These are phyloP conservation scores for Cyclotella atomus DNA, from an alignment of 108 stramenopile species.

Conservation along the genomic window DNA sequence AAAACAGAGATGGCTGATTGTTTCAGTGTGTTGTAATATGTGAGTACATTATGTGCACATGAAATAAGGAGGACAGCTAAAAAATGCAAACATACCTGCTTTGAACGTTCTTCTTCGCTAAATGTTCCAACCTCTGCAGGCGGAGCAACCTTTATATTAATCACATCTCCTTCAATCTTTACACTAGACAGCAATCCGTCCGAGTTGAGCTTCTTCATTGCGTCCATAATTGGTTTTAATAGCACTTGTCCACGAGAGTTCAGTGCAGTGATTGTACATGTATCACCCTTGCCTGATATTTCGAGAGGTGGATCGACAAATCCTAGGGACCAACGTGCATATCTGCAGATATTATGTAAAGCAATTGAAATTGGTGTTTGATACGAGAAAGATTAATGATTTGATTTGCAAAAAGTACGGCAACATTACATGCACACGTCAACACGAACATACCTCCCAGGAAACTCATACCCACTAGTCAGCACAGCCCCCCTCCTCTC, in stretches of 20 bases:
- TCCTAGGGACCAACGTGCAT: conserved; percentile 92
- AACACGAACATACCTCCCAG: conserved; percentile 75
- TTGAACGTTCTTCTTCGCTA: conserved; percentile 93
- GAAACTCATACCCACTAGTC: conserved; percentile 93
- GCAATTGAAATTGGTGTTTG: not conserved
- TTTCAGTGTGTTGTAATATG: not conserved
- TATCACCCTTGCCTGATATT: conserved; percentile 75
- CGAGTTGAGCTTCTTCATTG: conserved; percentile 68
- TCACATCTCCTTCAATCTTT: conserved; percentile 37
- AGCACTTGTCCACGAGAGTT: conserved; percentile 85
- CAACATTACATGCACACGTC: not conserved
- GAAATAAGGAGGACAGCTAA: not conserved
- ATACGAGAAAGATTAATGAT: no score
- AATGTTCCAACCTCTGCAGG: conserved; percentile 85
- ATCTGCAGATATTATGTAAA: conserved; percentile 36
- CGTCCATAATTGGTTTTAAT: conserved; percentile 77
- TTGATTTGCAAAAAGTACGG: no score
- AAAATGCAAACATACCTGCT: conserved; percentile 61
- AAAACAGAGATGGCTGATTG: conserved; percentile 87
- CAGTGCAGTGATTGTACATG: conserved; percentile 88
- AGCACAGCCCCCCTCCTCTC: conserved; percentile 83
- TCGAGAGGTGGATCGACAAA: conserved; percentile 95
- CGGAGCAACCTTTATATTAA: conserved; percentile 76
- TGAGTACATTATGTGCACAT: not conserved
- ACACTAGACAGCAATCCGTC: conserved; percentile 60